Evolutionary conservation across 108 stramenopile species (phyloP), one percentile per base, ranked within the genome.

Genomic region (Discostella stelligeroides): DNA sequence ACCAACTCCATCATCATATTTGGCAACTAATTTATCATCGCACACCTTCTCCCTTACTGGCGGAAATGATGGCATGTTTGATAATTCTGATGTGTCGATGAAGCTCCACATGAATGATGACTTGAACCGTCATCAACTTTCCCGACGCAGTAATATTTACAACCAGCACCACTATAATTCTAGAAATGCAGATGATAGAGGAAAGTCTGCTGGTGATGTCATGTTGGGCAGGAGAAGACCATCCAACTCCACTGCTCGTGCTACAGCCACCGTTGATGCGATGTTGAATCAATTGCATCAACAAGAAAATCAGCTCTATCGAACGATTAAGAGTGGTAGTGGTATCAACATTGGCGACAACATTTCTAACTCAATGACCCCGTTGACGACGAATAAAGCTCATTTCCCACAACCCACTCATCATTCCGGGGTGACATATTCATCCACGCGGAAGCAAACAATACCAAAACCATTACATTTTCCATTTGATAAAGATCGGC

Each of bases 161-260:
- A 48, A 47, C 17, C 47, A 23, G 15, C 39, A 55, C 48, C 56
- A 57, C 27, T 2, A 20, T 30, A 59, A 23, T 21, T 4, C 8
- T n/a, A 46, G 25, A 46, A 14, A 38, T 28, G 23, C 63, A 21
- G 56, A 34, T 6, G 34, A 34, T 34, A 34, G 34, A 34, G 6
- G 48, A 0, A 62, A 70, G 20, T 68, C 68, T 28, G 76, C 63
- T n/a, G 76, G 68, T 40, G 68, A 77, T 65, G 76, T 68, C 57
- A 77, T 77, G 30, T 59, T 70, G 56, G 68, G 68, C 7, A 41
- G 76, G 50, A 34, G 76, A 46, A 77, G 61, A 40, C n/a, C 63
- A 24, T 53, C 1, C 8, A 60, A 13, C 24, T 23, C 2, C 42
- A 13, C 28, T 18, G 0, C 13, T 46, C 12, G n/a, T 12, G 18